Evolutionary conservation across 768 basidiomycete species (phyloP), one percentile per base, ranked within the genome.

Genomic region (Boletellus ananiceps): DNA sequence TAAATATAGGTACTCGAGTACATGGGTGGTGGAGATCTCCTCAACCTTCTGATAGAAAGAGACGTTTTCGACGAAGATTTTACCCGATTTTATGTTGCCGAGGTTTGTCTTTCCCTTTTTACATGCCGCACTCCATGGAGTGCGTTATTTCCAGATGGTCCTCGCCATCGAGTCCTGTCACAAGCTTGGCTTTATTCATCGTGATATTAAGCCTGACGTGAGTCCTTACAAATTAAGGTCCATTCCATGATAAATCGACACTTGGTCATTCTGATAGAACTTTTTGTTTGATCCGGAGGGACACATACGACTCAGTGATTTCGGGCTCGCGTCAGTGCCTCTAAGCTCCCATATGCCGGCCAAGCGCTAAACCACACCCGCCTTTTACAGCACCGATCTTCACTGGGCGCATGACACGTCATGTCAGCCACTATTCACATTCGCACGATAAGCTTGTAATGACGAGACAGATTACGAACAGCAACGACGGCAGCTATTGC

Each of bases 341-440:
- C 54, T 37, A 36, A 42, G 34, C 47, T 48, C 56, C 54, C 50
- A 45, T 43, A 25, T 31, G 43, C 57, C 43, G 49, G 12, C 38
- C 35, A 9, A 40, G 44, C 44, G 46, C 60, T 65, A 47, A 65
- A 9, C 29, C 55, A 49, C 56, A 46, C 43, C 55, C 57, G 45
- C 27, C 49, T 54, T 44, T 46, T 46, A 60, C 65, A 92, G 88
- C 47, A 89, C 91, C 50, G 88, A 93, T 75, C 77, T 93, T 51
- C 94, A 95, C 70, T 96, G 94, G 94, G 90, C 92, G 18, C 93
- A 97, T 69, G 93, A 98, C 70, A 93, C 92, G 23, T 86, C 86
- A 48, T 94, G 90, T 91, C 55, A 57, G 69, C 52, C 42, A 6
- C 33, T 40, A 16, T 38, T 53, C 40, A 46, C 48, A 15, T 50